Conservation (phyloP, 2,329 filamentous ascomycete genomes). For the Phialophora verrucosa region DNA sequence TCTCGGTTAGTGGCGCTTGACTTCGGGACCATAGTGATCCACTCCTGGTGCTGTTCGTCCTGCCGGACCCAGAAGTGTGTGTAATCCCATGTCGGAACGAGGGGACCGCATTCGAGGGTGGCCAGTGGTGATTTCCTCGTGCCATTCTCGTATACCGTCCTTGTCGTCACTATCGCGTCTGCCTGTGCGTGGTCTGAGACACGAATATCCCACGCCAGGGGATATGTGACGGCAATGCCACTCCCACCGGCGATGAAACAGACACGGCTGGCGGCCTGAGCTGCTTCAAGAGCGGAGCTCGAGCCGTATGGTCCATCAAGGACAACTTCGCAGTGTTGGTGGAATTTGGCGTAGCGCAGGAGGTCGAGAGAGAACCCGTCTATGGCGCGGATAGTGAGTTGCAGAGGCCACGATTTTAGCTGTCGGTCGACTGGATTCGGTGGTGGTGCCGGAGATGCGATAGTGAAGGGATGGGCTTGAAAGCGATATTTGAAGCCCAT, state of each 20-base stretch:
- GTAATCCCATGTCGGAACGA: constrained; percentile 18
- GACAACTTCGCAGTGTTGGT: constrained; percentile 54
- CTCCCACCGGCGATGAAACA: constrained; percentile 68
- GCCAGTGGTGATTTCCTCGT: constrained; percentile 16
- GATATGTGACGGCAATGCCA: constrained; percentile 69
- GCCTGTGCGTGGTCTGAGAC: constrained; percentile 19
- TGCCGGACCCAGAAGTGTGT: constrained; percentile 39
- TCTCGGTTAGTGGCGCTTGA: constrained; percentile 10
- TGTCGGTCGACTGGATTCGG: background rate
- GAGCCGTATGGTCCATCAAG: constrained; percentile 72
- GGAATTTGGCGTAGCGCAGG: constrained; percentile 56
- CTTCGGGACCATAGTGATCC: constrained; percentile 36
- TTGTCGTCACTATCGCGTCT: constrained; percentile 27
- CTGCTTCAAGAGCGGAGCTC: constrained; percentile 59
- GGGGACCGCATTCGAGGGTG: constrained; percentile 8
- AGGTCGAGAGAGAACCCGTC: constrained; percentile 65
- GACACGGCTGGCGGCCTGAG: constrained; percentile 56
- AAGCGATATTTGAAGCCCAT: constrained; percentile 60
- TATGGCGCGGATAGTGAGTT: constrained; percentile 64
- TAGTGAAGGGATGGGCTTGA: constrained; percentile 71
- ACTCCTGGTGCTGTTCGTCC: constrained; percentile 32
- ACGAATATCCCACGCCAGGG: constrained; percentile 51
- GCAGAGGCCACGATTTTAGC: constrained; percentile 52
- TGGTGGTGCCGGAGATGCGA: constrained; percentile 56
- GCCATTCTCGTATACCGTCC: constrained; percentile 32